phyloP scores from a whole-genome alignment of 176 grass and related monocot genomes.

The Ampelocalamus luodianensis region DNA sequence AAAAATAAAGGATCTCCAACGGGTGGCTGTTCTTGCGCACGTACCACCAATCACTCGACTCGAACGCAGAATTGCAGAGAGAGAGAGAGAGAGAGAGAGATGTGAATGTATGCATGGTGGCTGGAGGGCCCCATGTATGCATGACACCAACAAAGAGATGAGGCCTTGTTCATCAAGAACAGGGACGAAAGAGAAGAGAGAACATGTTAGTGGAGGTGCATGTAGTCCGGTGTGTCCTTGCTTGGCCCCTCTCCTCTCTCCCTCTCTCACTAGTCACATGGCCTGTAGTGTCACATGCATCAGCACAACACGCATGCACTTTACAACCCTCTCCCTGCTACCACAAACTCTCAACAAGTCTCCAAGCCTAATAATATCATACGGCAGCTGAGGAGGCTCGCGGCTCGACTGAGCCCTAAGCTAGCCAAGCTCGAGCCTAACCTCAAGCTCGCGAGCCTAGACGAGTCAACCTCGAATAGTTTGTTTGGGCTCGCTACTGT shows the following conservation, averaged over 20 bases:
- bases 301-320: neutral
- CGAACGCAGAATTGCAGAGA: neutral
- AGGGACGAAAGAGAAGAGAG: neutral
- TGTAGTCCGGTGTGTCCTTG: neutral
- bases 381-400: too few species aligned
- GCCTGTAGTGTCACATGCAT: conserved; percentile 32
- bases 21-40: neutral
- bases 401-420: too few species aligned
- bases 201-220: conserved; percentile 7
- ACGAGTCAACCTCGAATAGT: too few species aligned
- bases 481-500: too few species aligned
- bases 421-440: too few species aligned
- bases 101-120: neutral
- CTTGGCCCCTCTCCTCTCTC: neutral
- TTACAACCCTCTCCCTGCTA: neutral
- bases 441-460: too few species aligned
- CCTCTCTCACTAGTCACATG: too few species aligned
- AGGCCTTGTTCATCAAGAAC: neutral
- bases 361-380: too few species aligned
- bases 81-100: neutral
- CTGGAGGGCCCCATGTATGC: neutral
- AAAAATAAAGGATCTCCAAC: neutral
- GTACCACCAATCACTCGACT: neutral
- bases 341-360: too few species aligned
- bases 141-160: neutral